Evolutionary conservation across 140 eudicot genomes (phyloP).

Genomic region (Ambrosia hybrid): DNA sequence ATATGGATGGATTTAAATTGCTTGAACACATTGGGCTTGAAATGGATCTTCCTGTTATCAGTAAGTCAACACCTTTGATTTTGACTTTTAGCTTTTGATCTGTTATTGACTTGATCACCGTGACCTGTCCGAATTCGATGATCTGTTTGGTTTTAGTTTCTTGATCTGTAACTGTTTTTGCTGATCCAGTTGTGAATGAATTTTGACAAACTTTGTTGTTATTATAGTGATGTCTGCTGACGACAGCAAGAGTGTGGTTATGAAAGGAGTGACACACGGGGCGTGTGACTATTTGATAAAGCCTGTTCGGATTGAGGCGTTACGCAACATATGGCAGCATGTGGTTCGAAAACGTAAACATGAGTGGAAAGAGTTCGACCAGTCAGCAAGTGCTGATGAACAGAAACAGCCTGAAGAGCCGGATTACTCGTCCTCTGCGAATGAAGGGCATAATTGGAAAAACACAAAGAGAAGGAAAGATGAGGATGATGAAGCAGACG

Average conservation of each 20-base stretch:
- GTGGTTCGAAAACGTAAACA: slow-evolving; percentile 75
- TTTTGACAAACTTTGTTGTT: not conserved
- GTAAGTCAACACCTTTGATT: slow-evolving; percentile 40
- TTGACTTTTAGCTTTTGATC: not conserved
- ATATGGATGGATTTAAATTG: too few relatives aligned
- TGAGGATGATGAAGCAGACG: slow-evolving; percentile 76
- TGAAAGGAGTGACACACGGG: slow-evolving; percentile 97
- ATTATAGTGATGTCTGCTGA: slow-evolving; percentile 93
- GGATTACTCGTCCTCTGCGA: slow-evolving; percentile 66
- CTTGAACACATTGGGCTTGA: too few relatives aligned
- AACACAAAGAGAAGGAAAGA: slow-evolving; percentile 70
- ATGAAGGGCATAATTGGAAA: slow-evolving; percentile 75
- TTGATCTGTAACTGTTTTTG: too few relatives aligned
- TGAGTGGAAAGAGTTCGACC: slow-evolving; percentile 74
- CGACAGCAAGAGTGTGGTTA: slow-evolving; percentile 69
- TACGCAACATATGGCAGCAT: slow-evolving; percentile 94
- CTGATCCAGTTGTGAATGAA: too few relatives aligned
- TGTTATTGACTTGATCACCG: not conserved
- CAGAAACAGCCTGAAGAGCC: slow-evolving; percentile 61
- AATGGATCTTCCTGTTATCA: slow-evolving; percentile 55
- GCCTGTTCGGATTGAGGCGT: slow-evolving; percentile 84
- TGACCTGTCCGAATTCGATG: too few relatives aligned
- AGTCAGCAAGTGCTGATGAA: slow-evolving; percentile 65
- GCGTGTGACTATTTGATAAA: slow-evolving; percentile 93
- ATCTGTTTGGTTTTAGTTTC: too few relatives aligned